phyloP scores from a whole-genome alignment of 1,139 yeast species.

The Scheffersomyces cryptocercus region DNA sequence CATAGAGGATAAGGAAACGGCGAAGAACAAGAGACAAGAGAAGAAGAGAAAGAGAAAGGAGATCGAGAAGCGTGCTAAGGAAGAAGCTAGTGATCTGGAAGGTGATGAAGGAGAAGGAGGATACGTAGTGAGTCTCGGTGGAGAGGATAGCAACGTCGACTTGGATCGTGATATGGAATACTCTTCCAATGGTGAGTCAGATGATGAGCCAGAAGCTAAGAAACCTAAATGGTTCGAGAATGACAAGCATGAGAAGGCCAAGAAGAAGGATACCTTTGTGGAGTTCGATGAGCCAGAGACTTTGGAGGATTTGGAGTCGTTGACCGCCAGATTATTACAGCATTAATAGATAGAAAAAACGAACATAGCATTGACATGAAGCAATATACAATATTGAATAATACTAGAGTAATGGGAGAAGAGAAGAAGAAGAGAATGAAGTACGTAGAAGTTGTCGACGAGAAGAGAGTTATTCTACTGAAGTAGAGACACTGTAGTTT shows the following conservation, averaged over 20 bases:
- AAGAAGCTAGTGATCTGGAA: slow-evolving; percentile 38
- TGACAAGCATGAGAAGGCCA: slow-evolving; percentile 23
- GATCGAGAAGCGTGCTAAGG: slow-evolving; percentile 53
- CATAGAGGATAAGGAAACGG: slow-evolving; percentile 74
- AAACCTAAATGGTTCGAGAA: slow-evolving; percentile 64
- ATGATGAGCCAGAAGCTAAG: slow-evolving; percentile 50
- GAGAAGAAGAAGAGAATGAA: no score
- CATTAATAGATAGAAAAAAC: background rate
- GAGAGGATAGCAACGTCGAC: slow-evolving; percentile 23
- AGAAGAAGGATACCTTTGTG: slow-evolving; percentile 41
- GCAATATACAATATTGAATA: background rate
- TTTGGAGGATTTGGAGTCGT: slow-evolving; percentile 89
- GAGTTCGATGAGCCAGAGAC: slow-evolving; percentile 89
- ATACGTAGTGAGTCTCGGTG: slow-evolving; percentile 25
- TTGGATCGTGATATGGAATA: slow-evolving; percentile 52
- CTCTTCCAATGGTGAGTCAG: slow-evolving; percentile 24
- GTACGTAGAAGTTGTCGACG: no score
- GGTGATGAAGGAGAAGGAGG: slow-evolving; percentile 27
- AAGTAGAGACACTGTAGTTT: background rate
- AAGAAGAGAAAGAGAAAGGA: slow-evolving; percentile 90
- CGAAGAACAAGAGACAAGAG: slow-evolving; percentile 79
- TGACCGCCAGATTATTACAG: slow-evolving; percentile 65
- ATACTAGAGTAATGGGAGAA: background rate
- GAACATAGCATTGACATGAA: background rate
- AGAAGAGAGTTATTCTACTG: background rate